Base-by-base conservation (phyloP, 805 yeast genomes). In the Nakazawaea holstii region DNA sequence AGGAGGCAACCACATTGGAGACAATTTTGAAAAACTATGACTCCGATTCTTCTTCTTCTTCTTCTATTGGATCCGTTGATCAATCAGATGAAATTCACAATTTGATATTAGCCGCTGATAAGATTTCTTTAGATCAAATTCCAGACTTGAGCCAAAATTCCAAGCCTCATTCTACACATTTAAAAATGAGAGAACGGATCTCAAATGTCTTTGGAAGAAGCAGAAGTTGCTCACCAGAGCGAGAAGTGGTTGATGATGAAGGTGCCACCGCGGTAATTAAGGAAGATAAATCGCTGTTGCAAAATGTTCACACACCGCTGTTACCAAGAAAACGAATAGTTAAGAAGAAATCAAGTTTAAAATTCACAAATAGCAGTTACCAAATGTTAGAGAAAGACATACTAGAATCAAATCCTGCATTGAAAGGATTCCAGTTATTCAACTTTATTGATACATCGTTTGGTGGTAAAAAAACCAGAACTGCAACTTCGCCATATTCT, bases 271-370 rank as follows among this genome's bases (percentile, higher is more conserved):
- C 24, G 5, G 5, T 20, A 5, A 20, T 20, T 5, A 20, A 20
- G 24, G 24, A 20, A 5, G 5, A 20, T 20, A 5, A 5, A 20
- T 20, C 5, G 24, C 24, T 20, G 24, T 20, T 5, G 3, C 24
- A 20, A 20, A 7, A 29, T 8, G 14, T 29, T 10, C 8, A 10
- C 35, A n/a, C 13, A 13, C 17, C 17, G 20, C 24, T 20, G 24
- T 20, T 33, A 14, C 39, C 47, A 32, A 26, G 17, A 8, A 38
- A 32, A 11, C 43, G 26, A 15, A 9, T 47, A 29, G 36, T 42
- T 3, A 47, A 38, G 33, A 47, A 42, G 35, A 41, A 42, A 26
- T 47, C 50, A 10, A 47, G 42, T 28, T 47, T 47, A 35, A 47
- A 42, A 42, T 27, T 38, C 9, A 11, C n/a, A 6, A n/a, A 24